Evolutionary conservation across 2,329 filamentous ascomycete genomes (phyloP).

Genomic region (Penicillium oxalicum): DNA sequence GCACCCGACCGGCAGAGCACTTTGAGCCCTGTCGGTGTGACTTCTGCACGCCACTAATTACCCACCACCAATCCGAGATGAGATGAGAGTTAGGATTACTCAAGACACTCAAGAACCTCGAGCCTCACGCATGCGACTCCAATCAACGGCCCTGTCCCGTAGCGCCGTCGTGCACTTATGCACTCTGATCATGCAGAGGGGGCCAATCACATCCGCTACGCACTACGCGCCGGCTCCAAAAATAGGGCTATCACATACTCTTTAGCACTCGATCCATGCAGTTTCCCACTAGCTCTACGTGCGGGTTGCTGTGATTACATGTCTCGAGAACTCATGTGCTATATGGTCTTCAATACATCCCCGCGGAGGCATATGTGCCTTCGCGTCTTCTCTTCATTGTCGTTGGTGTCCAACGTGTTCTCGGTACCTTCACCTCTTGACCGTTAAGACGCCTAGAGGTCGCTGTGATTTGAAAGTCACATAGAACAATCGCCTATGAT

Average conservation of each 20-base stretch:
- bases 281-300: not conserved
- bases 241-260: constrained; percentile 17
- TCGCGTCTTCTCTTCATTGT: not conserved
- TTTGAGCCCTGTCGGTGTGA: constrained; percentile 12
- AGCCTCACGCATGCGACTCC: not conserved
- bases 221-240: constrained; percentile 28
- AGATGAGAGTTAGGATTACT: not conserved
- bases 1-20: constrained; percentile 3
- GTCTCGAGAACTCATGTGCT: constrained; percentile 5
- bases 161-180: constrained; percentile 18
- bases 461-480: not conserved
- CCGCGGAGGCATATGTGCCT: constrained; percentile 12
- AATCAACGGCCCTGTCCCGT: constrained; percentile 12
- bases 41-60: constrained; percentile 6
- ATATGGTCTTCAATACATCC: constrained; percentile 20
- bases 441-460: too few relatives aligned
- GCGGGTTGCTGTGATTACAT: not conserved
- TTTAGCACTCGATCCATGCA: constrained; percentile 1
- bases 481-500: constrained; percentile 15
- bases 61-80: constrained; percentile 12
- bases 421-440: too few relatives aligned
- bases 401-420: too few relatives aligned
- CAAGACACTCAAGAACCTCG: not conserved
- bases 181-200: constrained; percentile 10
- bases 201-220: constrained; percentile 17